A percentile compares a stretch with the other conserved stretches of the same genome.
Evolutionary conservation across 2,329 filamentous ascomycete species (phyloP).

Genomic region (Phoma sp.): DNA sequence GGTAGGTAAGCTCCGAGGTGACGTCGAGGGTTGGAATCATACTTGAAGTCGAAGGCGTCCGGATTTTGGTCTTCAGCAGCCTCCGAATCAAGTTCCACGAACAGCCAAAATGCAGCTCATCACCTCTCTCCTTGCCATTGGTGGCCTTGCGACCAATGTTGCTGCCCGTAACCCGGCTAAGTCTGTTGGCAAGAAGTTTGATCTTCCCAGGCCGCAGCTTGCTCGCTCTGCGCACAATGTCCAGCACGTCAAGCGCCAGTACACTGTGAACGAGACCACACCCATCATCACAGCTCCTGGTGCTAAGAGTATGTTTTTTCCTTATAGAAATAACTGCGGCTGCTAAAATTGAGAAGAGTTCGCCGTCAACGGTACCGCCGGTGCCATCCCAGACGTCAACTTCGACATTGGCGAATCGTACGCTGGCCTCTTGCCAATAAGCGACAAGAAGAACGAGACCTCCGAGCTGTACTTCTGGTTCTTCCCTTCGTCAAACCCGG

Average conservation of each 20-base stretch:
- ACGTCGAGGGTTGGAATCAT: conserved; percentile 12
- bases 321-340: no score
- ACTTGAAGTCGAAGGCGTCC: conserved; percentile 9
- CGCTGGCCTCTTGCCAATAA: conserved; percentile 60
- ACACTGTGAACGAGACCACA: conserved; percentile 43
- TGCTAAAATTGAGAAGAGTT: conserved; percentile 37
- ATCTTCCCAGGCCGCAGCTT: conserved; percentile 35
- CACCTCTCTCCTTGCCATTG: conserved; percentile 35
- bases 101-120: conserved; percentile 39
- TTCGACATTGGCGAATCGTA: conserved; percentile 55
- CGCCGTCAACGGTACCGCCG: conserved; percentile 46
- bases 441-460: conserved; percentile 53
- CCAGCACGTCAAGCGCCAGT: conserved; percentile 32
- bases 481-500: conserved; percentile 59
- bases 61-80: conserved; percentile 4
- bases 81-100: background rate
- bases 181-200: conserved; percentile 39
- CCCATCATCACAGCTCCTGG: conserved; percentile 13
- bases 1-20: conserved; percentile 9
- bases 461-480: conserved; percentile 63
- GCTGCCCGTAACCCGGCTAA: conserved; percentile 37
- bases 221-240: conserved; percentile 25
- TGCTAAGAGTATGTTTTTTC: conserved; percentile 21
- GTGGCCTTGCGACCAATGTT: conserved; percentile 35
- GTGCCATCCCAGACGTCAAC: conserved; percentile 55